These are phyloP conservation scores for Penicillium aurantiogriseum DNA, from an alignment of 2,329 filamentous ascomycete genomes.

Conservation along the genomic window DNA sequence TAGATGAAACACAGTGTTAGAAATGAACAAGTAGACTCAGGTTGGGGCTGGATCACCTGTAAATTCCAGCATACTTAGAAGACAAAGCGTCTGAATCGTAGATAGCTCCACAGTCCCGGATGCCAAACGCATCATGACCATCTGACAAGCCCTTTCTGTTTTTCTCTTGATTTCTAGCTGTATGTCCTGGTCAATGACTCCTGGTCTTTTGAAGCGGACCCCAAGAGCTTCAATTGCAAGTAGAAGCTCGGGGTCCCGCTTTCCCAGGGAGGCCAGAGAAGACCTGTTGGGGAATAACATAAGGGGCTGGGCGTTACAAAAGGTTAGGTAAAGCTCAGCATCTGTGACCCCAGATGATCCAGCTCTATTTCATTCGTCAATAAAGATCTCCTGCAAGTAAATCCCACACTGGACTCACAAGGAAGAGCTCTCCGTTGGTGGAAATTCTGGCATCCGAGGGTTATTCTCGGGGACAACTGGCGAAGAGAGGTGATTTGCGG, in stretches of 20 bases:
- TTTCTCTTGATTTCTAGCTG: slow-evolving; percentile 16
- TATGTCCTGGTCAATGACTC: slow-evolving; percentile 8
- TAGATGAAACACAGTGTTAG: not conserved
- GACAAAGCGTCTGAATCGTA: slow-evolving; percentile 34
- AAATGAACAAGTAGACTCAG: not conserved
- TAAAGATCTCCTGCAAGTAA: rapidly evolving
- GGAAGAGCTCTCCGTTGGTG: not conserved
- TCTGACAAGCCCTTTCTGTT: slow-evolving; percentile 19
- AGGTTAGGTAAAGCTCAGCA: slow-evolving; percentile 29
- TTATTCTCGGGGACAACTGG: not conserved
- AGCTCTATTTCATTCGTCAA: not conserved
- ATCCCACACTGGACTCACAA: not conserved
- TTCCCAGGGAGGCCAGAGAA: slow-evolving; percentile 16
- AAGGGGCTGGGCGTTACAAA: slow-evolving; percentile 37
- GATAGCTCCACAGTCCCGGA: slow-evolving; percentile 34
- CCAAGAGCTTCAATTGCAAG: slow-evolving; percentile 32
- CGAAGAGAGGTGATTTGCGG: not conserved
- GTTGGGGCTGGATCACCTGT: slow-evolving; percentile 20
- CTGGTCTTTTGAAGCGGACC: slow-evolving; percentile 24
- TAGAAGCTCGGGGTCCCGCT: slow-evolving; percentile 28
- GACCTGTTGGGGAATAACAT: slow-evolving; percentile 27
- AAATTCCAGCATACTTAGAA: slow-evolving; percentile 34
- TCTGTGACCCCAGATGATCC: slow-evolving; percentile 5
- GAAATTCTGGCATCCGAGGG: not conserved
- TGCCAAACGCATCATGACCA: slow-evolving; percentile 29